Evolutionary conservation across 192 early-diverging fungal species (phyloP).

Genomic region (Geranomyces michiganensis): DNA sequence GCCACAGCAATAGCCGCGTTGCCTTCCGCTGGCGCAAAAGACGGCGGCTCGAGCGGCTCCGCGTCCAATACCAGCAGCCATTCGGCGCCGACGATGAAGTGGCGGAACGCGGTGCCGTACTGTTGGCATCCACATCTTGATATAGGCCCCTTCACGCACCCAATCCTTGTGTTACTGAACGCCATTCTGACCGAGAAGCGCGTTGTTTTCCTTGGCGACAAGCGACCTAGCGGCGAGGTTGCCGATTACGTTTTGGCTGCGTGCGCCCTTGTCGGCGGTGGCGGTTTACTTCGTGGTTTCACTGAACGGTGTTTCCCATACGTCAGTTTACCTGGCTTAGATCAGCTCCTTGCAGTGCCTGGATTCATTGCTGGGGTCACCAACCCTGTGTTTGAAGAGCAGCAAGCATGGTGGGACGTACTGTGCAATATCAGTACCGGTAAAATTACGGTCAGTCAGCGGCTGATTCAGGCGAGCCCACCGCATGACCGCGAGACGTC

Average conservation of each 20-base stretch:
- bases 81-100: slow-evolving; percentile 8
- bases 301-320: slow-evolving; percentile 90
- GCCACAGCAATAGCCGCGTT: slow-evolving; percentile 5
- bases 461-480: slow-evolving; percentile 33
- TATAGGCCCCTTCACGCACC: slow-evolving; percentile 81
- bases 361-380: slow-evolving; percentile 93
- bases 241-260: slow-evolving; percentile 91
- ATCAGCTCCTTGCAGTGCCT: slow-evolving; percentile 76
- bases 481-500: not conserved
- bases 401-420: slow-evolving; percentile 95
- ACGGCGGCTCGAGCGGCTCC: not conserved
- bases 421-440: slow-evolving; percentile 92
- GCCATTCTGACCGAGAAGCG: slow-evolving; percentile 92
- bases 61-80: not conserved
- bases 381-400: slow-evolving; percentile 93
- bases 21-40: slow-evolving; percentile 28
- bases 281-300: slow-evolving; percentile 80
- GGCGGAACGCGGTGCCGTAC: slow-evolving; percentile 40
- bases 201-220: slow-evolving; percentile 88
- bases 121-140: slow-evolving; percentile 88
- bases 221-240: slow-evolving; percentile 88
- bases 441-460: slow-evolving; percentile 89
- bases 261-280: slow-evolving; percentile 86
- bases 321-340: slow-evolving; percentile 83
- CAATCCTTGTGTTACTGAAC: slow-evolving; percentile 85